Conservation (phyloP, 2,329 filamentous ascomycete species). For the Talaromyces sp. region DNA sequence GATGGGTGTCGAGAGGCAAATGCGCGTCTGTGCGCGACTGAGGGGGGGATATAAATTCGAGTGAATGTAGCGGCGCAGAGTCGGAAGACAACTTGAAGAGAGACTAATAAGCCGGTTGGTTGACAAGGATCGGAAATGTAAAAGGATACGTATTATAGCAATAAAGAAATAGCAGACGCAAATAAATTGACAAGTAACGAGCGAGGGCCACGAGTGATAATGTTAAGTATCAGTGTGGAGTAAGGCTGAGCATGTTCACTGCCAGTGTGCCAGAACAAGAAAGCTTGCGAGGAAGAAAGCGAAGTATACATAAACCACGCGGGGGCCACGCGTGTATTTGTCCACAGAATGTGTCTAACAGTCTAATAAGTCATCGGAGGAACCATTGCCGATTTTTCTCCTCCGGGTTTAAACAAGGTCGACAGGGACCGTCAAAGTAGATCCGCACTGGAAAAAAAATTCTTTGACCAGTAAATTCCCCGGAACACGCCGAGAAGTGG, state of each 20-base stretch:
- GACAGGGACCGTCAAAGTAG: neutral
- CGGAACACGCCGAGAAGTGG: neutral
- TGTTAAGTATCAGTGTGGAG: neutral
- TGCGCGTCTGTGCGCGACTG: no score
- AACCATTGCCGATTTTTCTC: conserved; percentile 10
- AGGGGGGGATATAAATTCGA: no score
- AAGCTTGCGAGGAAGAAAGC: neutral
- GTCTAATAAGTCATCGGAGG: neutral
- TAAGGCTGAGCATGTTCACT: conserved; percentile 4
- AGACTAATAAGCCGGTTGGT: no score
- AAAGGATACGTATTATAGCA: no score
- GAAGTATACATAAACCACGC: neutral
- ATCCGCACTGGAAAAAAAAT: neutral
- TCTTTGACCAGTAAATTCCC: neutral
- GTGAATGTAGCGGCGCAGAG: no score
- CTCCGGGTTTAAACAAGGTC: neutral
- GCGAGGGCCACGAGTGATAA: neutral
- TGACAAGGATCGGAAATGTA: no score
- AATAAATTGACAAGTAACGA: neutral
- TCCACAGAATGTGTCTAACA: neutral
- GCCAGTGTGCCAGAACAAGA: neutral
- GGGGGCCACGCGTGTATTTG: neutral
- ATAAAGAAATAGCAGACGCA: no score
- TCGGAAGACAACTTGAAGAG: no score
- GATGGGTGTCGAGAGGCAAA: no score